Evolutionary conservation across 495 filamentous ascomycete species (phyloP).

Genomic region (Apiosordaria backusii): DNA sequence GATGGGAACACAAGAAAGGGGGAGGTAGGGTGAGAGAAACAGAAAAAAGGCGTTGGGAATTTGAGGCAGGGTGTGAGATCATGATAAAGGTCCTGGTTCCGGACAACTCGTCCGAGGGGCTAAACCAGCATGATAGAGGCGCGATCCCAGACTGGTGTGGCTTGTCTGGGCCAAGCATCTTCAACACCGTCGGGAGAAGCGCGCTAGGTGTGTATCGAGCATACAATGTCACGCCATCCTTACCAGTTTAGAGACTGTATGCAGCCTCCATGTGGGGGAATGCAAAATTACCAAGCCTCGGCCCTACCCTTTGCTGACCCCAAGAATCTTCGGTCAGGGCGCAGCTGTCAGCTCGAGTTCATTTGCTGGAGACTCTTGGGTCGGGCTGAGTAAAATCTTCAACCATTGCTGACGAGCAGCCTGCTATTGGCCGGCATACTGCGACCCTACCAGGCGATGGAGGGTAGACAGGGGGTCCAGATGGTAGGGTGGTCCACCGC

Average conservation of each 20-base stretch:
- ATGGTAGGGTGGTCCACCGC: not conserved
- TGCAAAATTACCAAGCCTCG: not conserved
- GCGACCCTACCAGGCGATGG: not conserved
- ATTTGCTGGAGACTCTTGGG: not conserved
- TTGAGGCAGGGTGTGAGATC: not conserved
- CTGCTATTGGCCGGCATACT: constrained; percentile 19
- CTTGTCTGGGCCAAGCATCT: constrained; percentile 12
- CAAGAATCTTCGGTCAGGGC: constrained; percentile 3
- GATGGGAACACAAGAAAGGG: not conserved
- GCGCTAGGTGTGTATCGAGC: not conserved
- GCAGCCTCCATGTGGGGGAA: not conserved
- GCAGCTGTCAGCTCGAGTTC: not conserved
- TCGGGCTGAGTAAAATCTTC: constrained; percentile 7
- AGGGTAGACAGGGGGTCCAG: not conserved
- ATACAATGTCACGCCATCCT: not conserved
- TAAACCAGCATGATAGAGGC: not conserved
- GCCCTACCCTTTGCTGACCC: constrained; percentile 2
- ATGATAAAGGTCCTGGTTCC: constrained; percentile 15
- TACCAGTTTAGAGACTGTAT: not conserved
- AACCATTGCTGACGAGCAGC: not conserved
- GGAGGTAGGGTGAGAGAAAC: constrained; percentile 2
- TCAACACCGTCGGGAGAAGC: not conserved
- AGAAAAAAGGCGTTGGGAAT: not conserved
- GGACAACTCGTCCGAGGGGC: not conserved
- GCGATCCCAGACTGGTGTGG: constrained; percentile 9